Evolutionary conservation across 495 filamentous ascomycete genomes (phyloP).

Genomic region (Lindgomyces ingoldianus): DNA sequence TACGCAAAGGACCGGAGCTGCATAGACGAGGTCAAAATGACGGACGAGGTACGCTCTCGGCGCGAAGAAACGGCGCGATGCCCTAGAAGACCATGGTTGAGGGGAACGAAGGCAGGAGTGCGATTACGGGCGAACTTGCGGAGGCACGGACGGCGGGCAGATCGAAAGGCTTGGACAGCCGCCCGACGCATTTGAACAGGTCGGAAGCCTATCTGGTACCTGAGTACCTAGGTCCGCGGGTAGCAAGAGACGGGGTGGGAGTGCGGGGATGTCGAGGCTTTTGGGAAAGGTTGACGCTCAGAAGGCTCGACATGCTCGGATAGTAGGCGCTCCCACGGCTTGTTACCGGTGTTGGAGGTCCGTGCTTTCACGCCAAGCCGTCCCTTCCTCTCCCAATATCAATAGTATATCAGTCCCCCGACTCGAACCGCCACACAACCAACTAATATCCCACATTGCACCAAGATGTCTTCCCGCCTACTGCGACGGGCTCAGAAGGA

Average conservation of each 20-base stretch:
- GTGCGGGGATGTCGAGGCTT: neutral
- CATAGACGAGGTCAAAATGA: constrained; percentile 60
- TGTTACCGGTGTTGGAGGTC: no score
- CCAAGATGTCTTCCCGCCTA: constrained; percentile 76
- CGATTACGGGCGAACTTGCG: constrained; percentile 56
- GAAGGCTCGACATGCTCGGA: neutral
- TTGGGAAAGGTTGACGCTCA: neutral
- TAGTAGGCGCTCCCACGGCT: no score
- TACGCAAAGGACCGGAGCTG: constrained; percentile 64
- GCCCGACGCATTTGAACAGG: constrained; percentile 62
- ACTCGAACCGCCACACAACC: neutral
- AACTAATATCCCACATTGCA: neutral
- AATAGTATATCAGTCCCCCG: neutral
- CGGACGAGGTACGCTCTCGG: constrained; percentile 42
- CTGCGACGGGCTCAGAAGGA: constrained; percentile 72
- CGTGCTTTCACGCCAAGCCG: neutral
- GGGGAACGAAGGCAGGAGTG: constrained; percentile 50
- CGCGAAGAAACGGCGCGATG: constrained; percentile 49
- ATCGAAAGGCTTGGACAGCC: constrained; percentile 61
- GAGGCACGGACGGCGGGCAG: constrained; percentile 59
- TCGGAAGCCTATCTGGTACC: neutral
- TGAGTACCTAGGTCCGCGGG: neutral
- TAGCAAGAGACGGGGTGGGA: neutral
- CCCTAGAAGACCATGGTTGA: constrained; percentile 51
- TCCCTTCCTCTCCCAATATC: neutral